These are phyloP conservation scores for Penicillium bovifimosum DNA, from an alignment of 495 filamentous ascomycete species.

Conservation along the genomic window DNA sequence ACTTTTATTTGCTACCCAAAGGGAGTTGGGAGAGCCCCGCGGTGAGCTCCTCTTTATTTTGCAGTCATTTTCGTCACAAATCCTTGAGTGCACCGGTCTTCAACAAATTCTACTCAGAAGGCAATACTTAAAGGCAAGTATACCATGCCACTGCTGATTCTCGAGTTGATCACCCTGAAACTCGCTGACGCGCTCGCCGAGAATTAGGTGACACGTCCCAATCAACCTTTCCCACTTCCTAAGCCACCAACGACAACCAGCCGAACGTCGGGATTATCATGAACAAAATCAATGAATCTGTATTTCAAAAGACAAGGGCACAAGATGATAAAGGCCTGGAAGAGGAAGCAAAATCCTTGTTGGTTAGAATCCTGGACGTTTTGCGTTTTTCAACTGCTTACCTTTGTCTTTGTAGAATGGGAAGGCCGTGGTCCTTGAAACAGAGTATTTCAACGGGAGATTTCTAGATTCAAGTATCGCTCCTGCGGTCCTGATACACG, in stretches of 20 bases:
- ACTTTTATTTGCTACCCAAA: background rate
- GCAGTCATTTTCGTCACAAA: background rate
- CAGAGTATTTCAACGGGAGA: background rate
- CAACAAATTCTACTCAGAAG: too few relatives aligned
- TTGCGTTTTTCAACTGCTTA: background rate
- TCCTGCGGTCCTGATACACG: background rate
- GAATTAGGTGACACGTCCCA: too few relatives aligned
- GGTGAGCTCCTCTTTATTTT: background rate
- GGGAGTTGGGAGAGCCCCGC: too few relatives aligned
- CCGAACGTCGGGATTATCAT: background rate
- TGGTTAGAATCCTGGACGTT: background rate
- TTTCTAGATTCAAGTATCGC: background rate
- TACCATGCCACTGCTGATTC: too few relatives aligned
- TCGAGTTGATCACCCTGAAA: too few relatives aligned
- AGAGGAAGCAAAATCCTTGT: background rate
- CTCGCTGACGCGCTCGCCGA: too few relatives aligned
- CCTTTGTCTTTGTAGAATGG: background rate
- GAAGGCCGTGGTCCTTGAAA: background rate
- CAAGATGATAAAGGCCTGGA: background rate
- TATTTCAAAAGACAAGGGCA: background rate
- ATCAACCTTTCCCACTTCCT: background rate
- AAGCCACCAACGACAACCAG: background rate
- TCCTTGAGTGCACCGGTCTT: too few relatives aligned
- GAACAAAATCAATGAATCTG: background rate
- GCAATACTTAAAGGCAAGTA: too few relatives aligned